Conservation (phyloP, 1,139 yeast species). For the Blastobotrys apis region DNA sequence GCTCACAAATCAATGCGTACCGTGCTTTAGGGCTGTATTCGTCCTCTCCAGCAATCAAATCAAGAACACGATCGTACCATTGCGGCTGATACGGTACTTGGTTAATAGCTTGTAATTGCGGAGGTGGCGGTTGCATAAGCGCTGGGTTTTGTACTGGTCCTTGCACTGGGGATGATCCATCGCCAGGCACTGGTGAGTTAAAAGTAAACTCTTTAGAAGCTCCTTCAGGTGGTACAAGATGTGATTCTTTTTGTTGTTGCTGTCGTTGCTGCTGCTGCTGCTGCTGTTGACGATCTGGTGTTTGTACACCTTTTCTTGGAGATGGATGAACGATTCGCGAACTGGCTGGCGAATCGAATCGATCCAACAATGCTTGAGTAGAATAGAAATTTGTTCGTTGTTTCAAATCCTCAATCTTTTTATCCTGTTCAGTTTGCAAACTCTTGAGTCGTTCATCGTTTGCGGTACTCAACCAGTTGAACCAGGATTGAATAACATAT, state of each 20-base stretch:
- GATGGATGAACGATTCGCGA: slow-evolving; percentile 5
- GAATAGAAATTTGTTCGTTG: slow-evolving; percentile 71
- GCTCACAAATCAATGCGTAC: slow-evolving; percentile 67
- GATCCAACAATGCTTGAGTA: slow-evolving; percentile 65
- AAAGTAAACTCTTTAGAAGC: slow-evolving; percentile 7
- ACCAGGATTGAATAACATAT: slow-evolving; percentile 20
- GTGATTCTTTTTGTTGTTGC: background rate
- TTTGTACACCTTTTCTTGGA: background rate
- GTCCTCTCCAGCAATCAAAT: slow-evolving; percentile 66
- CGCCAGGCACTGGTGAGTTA: background rate
- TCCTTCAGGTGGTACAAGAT: slow-evolving; percentile 1
- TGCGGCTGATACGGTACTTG: slow-evolving; percentile 25
- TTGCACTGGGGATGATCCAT: background rate
- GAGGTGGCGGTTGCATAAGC: background rate
- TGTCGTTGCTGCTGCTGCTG: background rate
- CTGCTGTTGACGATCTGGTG: background rate
- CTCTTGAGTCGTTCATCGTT: slow-evolving; percentile 35
- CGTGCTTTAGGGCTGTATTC: slow-evolving; percentile 58
- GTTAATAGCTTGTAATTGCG: slow-evolving; percentile 9
- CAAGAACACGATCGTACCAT: slow-evolving; percentile 44
- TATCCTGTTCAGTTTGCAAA: slow-evolving; percentile 50
- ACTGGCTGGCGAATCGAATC: slow-evolving; percentile 44
- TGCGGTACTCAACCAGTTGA: slow-evolving; percentile 22
- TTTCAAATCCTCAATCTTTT: slow-evolving; percentile 70
- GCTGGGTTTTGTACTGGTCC: no score